These are phyloP conservation scores for Cylindrodendrum hubeiense DNA, from an alignment of 2,329 filamentous ascomycete genomes.

Conservation along the genomic window DNA sequence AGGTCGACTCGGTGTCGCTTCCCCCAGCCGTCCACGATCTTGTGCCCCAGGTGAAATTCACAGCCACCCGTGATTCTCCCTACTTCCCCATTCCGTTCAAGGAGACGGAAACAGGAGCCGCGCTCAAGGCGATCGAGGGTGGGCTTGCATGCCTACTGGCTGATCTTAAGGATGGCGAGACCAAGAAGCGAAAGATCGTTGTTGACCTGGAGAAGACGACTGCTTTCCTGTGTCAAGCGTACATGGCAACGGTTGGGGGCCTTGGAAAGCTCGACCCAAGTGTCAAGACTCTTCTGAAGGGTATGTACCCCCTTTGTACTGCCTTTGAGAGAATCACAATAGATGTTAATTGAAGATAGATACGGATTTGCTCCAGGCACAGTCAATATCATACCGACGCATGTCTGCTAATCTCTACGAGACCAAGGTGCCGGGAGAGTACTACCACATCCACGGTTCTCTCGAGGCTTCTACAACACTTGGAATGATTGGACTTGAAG, in stretches of 20 bases:
- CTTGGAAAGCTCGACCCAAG: slow-evolving; percentile 52
- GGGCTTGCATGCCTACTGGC: slow-evolving; percentile 49
- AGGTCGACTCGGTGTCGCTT: slow-evolving; percentile 46
- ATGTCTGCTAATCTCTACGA: slow-evolving; percentile 80
- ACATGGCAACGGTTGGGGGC: slow-evolving; percentile 52
- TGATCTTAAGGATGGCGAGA: slow-evolving; percentile 36
- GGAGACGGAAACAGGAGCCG: slow-evolving; percentile 58
- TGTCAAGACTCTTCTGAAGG: slow-evolving; percentile 49
- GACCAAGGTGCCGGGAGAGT: slow-evolving; percentile 74
- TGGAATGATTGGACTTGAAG: slow-evolving; percentile 76
- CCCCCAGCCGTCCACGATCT: slow-evolving; percentile 44
- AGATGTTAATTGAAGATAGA: slow-evolving; percentile 57
- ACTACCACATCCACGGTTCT: slow-evolving; percentile 82
- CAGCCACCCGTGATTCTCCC: slow-evolving; percentile 49
- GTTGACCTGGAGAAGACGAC: slow-evolving; percentile 56
- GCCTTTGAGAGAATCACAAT: slow-evolving; percentile 9
- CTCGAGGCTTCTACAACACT: slow-evolving; percentile 78
- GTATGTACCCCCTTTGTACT: slow-evolving; percentile 19
- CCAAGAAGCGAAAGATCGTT: slow-evolving; percentile 36
- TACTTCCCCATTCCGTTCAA: slow-evolving; percentile 63
- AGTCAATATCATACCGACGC: slow-evolving; percentile 78
- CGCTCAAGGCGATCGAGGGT: slow-evolving; percentile 58
- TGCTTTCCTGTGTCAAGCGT: slow-evolving; percentile 56
- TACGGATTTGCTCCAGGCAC: slow-evolving; percentile 77
- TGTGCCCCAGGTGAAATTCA: slow-evolving; percentile 47